These are phyloP conservation scores for Lachnellula suecica DNA, from an alignment of 2,329 filamentous ascomycete genomes.

Conservation along the genomic window DNA sequence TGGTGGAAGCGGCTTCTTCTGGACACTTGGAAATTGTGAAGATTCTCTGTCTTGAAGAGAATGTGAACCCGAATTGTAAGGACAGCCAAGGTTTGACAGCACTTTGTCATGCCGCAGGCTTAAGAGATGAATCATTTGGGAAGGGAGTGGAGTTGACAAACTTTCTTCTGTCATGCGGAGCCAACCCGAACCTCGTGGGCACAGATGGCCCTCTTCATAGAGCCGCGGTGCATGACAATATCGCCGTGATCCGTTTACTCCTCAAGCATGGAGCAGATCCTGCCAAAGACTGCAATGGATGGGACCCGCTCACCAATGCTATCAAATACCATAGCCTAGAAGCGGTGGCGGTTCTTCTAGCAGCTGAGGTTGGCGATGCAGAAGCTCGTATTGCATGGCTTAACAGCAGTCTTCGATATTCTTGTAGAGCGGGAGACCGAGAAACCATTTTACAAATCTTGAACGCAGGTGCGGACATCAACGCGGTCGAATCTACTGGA, in stretches of 20 bases:
- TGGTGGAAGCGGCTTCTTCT: slow-evolving; percentile 8
- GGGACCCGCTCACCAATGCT: slow-evolving; percentile 2
- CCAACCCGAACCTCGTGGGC: slow-evolving; percentile 12
- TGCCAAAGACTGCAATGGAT: not conserved
- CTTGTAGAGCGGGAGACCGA: slow-evolving; percentile 2
- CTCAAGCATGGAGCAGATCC: slow-evolving; percentile 17
- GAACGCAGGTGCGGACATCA: slow-evolving; percentile 11
- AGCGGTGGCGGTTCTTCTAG: slow-evolving; percentile 4
- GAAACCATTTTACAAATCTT: slow-evolving; percentile 6
- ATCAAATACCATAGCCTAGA: slow-evolving; percentile 12
- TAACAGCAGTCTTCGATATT: slow-evolving; percentile 3
- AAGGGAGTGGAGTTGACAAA: slow-evolving; percentile 4
- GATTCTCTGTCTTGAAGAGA: slow-evolving; percentile 5
- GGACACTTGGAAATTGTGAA: slow-evolving; percentile 17
- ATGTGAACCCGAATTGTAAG: slow-evolving; percentile 6
- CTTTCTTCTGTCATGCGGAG: slow-evolving; percentile 13
- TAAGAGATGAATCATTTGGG: not conserved
- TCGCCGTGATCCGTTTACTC: slow-evolving; percentile 9
- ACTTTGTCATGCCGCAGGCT: slow-evolving; percentile 9
- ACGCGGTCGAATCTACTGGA: not conserved
- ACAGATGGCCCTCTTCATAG: slow-evolving; percentile 10
- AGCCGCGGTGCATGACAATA: slow-evolving; percentile 9
- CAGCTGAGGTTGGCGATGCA: not conserved
- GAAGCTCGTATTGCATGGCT: not conserved
- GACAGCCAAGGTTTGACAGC: slow-evolving; percentile 7